Conservation (phyloP, 106 monocot genomes). For the Acorus calamus region DNA sequence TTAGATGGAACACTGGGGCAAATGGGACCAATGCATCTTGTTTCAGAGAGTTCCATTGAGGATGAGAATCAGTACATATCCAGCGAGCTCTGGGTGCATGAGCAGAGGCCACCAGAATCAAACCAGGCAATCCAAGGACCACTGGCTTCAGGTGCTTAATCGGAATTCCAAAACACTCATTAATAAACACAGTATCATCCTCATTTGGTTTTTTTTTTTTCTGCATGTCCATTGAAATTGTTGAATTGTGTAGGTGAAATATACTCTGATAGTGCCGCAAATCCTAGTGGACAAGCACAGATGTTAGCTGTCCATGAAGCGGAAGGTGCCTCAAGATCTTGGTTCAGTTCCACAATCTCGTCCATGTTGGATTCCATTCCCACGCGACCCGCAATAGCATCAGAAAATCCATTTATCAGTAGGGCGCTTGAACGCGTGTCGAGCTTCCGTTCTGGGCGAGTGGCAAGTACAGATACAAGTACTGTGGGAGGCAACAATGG, state of each 20-base stretch:
- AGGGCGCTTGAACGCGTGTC: constrained; percentile 64
- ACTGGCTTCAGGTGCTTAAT: constrained; percentile 43
- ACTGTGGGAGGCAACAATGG: neutral
- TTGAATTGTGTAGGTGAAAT: constrained; percentile 24
- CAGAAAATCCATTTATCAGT: constrained; percentile 47
- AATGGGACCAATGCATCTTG: constrained; percentile 7
- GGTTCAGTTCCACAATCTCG: constrained; percentile 41
- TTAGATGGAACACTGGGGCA: constrained; percentile 22
- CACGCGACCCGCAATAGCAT: constrained; percentile 68
- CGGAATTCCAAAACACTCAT: neutral
- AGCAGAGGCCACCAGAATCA: constrained; percentile 7
- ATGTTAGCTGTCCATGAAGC: constrained; percentile 1
- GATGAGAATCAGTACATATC: constrained; percentile 17
- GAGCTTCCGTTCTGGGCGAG: constrained; percentile 45
- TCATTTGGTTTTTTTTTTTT: constrained; percentile 10
- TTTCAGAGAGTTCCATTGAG: constrained; percentile 11
- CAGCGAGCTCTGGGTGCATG: constrained; percentile 35
- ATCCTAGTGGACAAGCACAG: constrained; percentile 7
- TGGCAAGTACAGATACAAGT: neutral
- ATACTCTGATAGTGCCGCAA: constrained; percentile 1
- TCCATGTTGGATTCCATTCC: constrained; percentile 65
- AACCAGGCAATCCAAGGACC: constrained; percentile 6
- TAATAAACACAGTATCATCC: neutral
- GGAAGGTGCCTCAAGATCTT: constrained; percentile 23
- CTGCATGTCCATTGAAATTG: neutral